Conservation (phyloP, 2,329 filamentous ascomycete genomes). For the Harringtonia aguacate region DNA sequence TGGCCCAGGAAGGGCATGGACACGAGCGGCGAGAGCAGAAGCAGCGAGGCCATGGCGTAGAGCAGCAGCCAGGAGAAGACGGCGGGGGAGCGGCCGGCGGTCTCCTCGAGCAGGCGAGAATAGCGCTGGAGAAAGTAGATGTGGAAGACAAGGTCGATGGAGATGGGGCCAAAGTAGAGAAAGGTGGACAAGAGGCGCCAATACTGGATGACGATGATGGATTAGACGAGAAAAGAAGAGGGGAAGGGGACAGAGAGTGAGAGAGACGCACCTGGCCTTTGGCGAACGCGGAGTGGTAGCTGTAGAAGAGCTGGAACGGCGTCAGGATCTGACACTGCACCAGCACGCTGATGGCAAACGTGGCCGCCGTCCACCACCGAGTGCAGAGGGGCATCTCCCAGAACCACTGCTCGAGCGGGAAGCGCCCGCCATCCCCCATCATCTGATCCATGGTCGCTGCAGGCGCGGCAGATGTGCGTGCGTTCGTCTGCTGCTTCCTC, state of each 20-base stretch:
- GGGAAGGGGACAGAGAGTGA: neutral
- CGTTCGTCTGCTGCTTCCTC: no score
- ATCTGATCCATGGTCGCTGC: slow-evolving; percentile 42
- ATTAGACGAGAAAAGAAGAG: neutral
- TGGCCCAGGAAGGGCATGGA: slow-evolving; percentile 93
- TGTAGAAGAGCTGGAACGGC: slow-evolving; percentile 95
- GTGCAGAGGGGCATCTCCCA: slow-evolving; percentile 98
- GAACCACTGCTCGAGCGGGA: slow-evolving; percentile 95
- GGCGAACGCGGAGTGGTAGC: slow-evolving; percentile 79
- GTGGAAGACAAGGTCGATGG: slow-evolving; percentile 89
- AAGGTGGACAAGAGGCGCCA: slow-evolving; percentile 96
- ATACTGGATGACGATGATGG: slow-evolving; percentile 48
- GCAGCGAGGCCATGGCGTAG: slow-evolving; percentile 70
- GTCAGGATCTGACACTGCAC: slow-evolving; percentile 91
- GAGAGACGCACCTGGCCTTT: slow-evolving; percentile 69
- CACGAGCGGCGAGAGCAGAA: slow-evolving; percentile 74
- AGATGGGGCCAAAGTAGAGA: slow-evolving; percentile 92
- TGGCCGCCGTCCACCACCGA: slow-evolving; percentile 92
- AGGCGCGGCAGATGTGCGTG: neutral
- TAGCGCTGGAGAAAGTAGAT: slow-evolving; percentile 98
- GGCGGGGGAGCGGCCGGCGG: slow-evolving; percentile 80
- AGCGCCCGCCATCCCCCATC: slow-evolving; percentile 36
- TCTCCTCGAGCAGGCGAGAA: slow-evolving; percentile 88
- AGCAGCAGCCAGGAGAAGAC: slow-evolving; percentile 92
- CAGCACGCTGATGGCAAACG: slow-evolving; percentile 73